Evolutionary conservation across 1,139 yeast species (phyloP), one percentile per base, ranked within the genome.

Genomic region (Hemisphaericaspora xylofermentans): DNA sequence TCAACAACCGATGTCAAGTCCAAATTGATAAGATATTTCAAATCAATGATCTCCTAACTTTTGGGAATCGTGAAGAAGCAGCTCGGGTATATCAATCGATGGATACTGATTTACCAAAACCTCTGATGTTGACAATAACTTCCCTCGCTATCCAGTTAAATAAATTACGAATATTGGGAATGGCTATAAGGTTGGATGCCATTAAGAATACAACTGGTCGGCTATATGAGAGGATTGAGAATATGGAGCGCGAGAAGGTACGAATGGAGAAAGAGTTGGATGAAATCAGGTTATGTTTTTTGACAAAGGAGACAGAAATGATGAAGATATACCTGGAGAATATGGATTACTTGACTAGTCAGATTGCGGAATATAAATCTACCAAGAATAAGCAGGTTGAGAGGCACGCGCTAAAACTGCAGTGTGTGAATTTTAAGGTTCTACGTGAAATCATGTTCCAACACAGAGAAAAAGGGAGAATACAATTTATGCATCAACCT

Each of bases 111-210:
- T 42, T 56, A 3, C 70, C 70, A 2, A 52, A 56, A 10, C 53
- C 62, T 1, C 61, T 66, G 0, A 38, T 47, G 3, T 34, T 41
- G 13, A 56, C 78, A 0, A 60, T 74, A 1, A 68, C 69, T 15
- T 54, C 63, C 16, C 53, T 78, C 25, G 66, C 78, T 0, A 57
- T 71, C 12, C 78, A 74, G 55, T 54, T 77, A 33, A 53, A 71
- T 36, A 72, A 66, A 48, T 62, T 76, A 17, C 68, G 69, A 34
- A 49, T 65, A 1, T 41, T 55, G 39, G 66, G 56, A 53, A 47
- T 50, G 24, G 56, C 50, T 29, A 53, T 54, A 35, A 61, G 52
- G 46, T 48, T 49, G 21, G 63, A 52, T 28, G 61, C 59, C 15
- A 57, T 63, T 2, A 49, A 59, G 9, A 51, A 50, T 26, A 51